Percentiles rank a stretch among this genome's conserved stretches.
Conservation (phyloP, 805 yeast genomes). For the Metschnikowia dekortorum region DNA sequence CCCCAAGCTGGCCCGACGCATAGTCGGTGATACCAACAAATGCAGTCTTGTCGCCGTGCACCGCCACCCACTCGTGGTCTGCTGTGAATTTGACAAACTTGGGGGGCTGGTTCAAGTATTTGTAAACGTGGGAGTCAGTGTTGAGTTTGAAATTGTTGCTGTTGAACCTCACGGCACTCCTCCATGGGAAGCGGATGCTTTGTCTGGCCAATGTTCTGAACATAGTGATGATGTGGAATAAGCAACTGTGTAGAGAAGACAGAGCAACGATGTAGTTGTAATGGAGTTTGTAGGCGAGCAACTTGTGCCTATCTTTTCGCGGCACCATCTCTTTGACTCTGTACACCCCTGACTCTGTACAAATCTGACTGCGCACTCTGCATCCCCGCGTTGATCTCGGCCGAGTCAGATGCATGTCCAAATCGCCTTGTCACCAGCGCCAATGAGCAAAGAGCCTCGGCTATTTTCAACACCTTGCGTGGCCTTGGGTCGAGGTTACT, state of each 20-base stretch:
- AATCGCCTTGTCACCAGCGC: too few relatives aligned
- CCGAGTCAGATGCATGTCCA: too few relatives aligned
- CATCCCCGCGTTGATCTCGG: background rate
- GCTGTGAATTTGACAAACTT: constrained; percentile 61
- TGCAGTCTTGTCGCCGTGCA: constrained; percentile 75
- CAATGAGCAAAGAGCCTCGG: too few relatives aligned
- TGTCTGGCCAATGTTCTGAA: constrained; percentile 17
- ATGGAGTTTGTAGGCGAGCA: background rate
- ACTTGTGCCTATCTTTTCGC: background rate
- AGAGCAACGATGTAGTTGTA: background rate
- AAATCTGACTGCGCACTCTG: background rate
- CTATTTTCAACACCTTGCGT: too few relatives aligned
- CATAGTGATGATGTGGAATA: constrained; percentile 7
- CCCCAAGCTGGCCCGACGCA: constrained; percentile 96
- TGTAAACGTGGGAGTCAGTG: constrained; percentile 35
- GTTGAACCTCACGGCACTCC: constrained; percentile 22
- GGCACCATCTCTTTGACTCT: constrained; percentile 2
- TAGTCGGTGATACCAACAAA: constrained; percentile 89
- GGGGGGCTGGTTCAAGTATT: constrained; percentile 41
- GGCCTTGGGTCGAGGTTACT: too few relatives aligned
- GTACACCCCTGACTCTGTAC: background rate
- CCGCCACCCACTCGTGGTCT: constrained; percentile 95
- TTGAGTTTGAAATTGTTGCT: constrained; percentile 31
- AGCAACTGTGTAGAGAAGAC: too few relatives aligned
- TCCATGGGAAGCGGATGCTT: constrained; percentile 11